Percentiles rank a stretch among this genome's conserved stretches.
Conservation (phyloP, 192 early-diverging fungal species). For the Dispira parvispora region DNA sequence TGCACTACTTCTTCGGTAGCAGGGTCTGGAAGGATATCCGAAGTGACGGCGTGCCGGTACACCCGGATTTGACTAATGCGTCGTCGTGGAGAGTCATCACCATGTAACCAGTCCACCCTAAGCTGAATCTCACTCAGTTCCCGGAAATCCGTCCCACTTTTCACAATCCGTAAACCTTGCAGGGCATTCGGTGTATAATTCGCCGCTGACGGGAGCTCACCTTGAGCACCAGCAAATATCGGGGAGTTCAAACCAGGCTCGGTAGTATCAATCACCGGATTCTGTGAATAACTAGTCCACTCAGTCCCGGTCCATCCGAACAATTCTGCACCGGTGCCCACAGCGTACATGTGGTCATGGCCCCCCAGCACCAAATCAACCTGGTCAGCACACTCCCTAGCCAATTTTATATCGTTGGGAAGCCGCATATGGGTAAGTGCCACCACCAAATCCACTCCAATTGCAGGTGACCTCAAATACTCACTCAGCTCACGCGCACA, state of each 20-base stretch:
- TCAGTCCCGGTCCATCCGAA: conserved; percentile 17
- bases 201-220: not conserved
- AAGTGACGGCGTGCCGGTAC: conserved; percentile 26
- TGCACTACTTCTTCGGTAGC: conserved; percentile 26
- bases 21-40: conserved; percentile 19
- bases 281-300: no score
- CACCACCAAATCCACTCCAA: conserved; percentile 42
- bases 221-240: no score
- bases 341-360: conserved; percentile 51
- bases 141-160: conserved; percentile 51
- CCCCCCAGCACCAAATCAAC: conserved; percentile 55
- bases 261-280: no score
- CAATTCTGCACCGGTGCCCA: conserved; percentile 31
- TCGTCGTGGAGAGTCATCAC: not conserved
- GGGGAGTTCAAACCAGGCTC: no score
- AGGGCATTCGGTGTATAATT: conserved; percentile 3
- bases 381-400: conserved; percentile 25
- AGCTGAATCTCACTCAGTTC: conserved; percentile 35
- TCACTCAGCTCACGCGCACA: conserved; percentile 23
- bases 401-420: conserved; percentile 44
- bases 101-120: conserved; percentile 11
- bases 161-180: conserved; percentile 31
- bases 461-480: conserved; percentile 20
- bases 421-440: conserved; percentile 59
- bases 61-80: conserved; percentile 17